A percentile compares a stretch with the other conserved stretches of the same genome.
Evolutionary conservation across 1,139 yeast species (phyloP).

Genomic region (Casaregolazyma suthepensis): DNA sequence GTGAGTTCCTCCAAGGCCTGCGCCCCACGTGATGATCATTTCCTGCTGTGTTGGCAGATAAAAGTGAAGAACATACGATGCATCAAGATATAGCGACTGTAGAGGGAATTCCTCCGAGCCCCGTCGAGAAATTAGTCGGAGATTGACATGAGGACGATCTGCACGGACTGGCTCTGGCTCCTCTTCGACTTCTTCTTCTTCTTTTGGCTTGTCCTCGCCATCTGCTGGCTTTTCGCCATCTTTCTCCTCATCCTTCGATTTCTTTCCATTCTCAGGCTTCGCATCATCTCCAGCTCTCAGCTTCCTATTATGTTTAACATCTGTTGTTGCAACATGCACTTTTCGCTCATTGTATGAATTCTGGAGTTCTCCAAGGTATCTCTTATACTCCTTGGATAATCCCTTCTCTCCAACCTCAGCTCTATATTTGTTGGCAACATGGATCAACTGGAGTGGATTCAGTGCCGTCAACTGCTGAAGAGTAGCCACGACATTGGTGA

Average conservation of each 20-base stretch:
- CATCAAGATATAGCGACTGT: conserved; percentile 30
- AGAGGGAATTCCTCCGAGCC: conserved; percentile 17
- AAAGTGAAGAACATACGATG: conserved; percentile 32
- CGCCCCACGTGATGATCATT: conserved; percentile 39
- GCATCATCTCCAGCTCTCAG: conserved; percentile 2
- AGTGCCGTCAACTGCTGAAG: conserved; percentile 42
- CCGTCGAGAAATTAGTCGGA: conserved; percentile 1
- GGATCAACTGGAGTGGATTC: conserved; percentile 64
- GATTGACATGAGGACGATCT: conserved; percentile 3
- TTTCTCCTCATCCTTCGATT: conserved; percentile 8
- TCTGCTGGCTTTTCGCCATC: conserved; percentile 3
- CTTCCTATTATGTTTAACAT: conserved; percentile 8
- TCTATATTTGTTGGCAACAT: conserved; percentile 68
- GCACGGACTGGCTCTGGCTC: neutral
- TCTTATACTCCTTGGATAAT: conserved; percentile 34
- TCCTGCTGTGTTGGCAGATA: conserved; percentile 36
- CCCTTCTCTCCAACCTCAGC: conserved; percentile 74
- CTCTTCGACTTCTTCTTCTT: conserved; percentile 4
- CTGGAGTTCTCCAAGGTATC: conserved; percentile 30
- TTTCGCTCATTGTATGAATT: conserved; percentile 25
- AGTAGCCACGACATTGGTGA: conserved; percentile 49
- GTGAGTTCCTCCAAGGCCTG: conserved; percentile 36
- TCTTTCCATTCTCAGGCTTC: conserved; percentile 6
- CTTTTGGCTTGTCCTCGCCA: conserved; percentile 4
- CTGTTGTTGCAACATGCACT: conserved; percentile 20